phyloP scores from a whole-genome alignment of 306 rosid genomes.

The Cercis canadensis region DNA sequence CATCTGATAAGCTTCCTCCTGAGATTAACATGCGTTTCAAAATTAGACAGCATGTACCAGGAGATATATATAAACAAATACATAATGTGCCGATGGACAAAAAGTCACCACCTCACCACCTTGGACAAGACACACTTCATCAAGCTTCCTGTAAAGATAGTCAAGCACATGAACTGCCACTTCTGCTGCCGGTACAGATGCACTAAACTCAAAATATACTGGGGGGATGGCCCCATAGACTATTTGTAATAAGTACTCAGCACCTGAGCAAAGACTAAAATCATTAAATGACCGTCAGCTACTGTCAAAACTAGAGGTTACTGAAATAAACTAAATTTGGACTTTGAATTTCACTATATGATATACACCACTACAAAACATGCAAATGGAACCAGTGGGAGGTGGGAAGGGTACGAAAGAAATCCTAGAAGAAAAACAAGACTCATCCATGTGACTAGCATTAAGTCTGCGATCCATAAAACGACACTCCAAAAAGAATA shows the following conservation, averaged over 20 bases:
- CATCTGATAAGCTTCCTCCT: slow-evolving; percentile 93
- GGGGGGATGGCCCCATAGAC: slow-evolving; percentile 77
- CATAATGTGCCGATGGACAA: slow-evolving; percentile 33
- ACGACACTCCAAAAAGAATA: neutral
- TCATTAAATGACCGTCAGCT: slow-evolving; percentile 60
- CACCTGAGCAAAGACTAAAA: slow-evolving; percentile 88
- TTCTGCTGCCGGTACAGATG: slow-evolving; percentile 76
- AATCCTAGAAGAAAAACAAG: neutral
- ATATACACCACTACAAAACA: neutral
- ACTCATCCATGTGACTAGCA: neutral
- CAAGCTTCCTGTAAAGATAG: slow-evolving; percentile 79
- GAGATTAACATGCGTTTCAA: slow-evolving; percentile 42
- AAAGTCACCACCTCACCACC: slow-evolving; percentile 90
- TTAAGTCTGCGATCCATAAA: neutral
- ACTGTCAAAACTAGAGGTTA: slow-evolving; percentile 21
- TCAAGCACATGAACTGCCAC: slow-evolving; percentile 80
- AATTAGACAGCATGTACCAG: slow-evolving; percentile 39
- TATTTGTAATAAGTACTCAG: slow-evolving; percentile 73
- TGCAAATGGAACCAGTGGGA: neutral
- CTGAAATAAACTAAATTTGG: slow-evolving; percentile 13
- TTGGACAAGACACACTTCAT: slow-evolving; percentile 85
- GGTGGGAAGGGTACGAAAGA: neutral
- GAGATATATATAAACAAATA: slow-evolving; percentile 32
- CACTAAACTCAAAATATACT: slow-evolving; percentile 60
- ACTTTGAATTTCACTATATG: neutral